Base-by-base conservation (phyloP, 2,329 filamentous ascomycete species). In the Trichoderma pleuroti region DNA sequence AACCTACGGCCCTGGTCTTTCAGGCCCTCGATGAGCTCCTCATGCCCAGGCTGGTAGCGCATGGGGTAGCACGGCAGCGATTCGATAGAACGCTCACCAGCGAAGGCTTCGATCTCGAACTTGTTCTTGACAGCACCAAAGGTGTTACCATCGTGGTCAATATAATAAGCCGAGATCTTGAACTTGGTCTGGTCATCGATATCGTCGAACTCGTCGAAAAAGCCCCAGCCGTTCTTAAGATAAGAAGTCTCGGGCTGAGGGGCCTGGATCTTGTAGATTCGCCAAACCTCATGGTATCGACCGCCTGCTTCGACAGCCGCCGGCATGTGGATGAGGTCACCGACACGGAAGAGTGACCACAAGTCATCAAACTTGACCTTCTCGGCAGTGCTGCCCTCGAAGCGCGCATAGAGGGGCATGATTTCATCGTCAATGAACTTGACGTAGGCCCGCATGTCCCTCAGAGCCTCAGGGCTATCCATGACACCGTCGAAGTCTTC, bases 381-480 rank as follows among this genome's bases (percentile, higher is more conserved):
- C 7, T 79, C 76, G 5, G 74, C 75, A 0, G 46, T 56, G 10
- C 70, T 78, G 7, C 76, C 77, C 4, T 77, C 75, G 46, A 77
- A 78, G 4, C 72, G 72, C 14, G 72, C 68, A 67, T 80, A 76
- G 1, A 82, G 71, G 4, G 81, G 81, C 75, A 84, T 78, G 30
- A 84, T 74, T 54, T 83, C 80, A 24, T 80, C 75, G 52, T 84
- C 82, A n/a, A 84, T 74, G 66, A 84, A 84, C 39, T 82, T 74
- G 60, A 84, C 80, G 49, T 84, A 84, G 77, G 79, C 81, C 16
- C 81, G 76, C 78, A 84, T 82, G 71, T 84, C 81, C 2, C 77
- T 74, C 18, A 83, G 75, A 0, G 81, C 81, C 67, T 82, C 81
- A 1, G 78, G 75, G 68, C 78, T 81, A 63, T 82, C 78, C 79